phyloP scores from a whole-genome alignment of 2,329 filamentous ascomycete genomes.

The Apiospora hydei region DNA sequence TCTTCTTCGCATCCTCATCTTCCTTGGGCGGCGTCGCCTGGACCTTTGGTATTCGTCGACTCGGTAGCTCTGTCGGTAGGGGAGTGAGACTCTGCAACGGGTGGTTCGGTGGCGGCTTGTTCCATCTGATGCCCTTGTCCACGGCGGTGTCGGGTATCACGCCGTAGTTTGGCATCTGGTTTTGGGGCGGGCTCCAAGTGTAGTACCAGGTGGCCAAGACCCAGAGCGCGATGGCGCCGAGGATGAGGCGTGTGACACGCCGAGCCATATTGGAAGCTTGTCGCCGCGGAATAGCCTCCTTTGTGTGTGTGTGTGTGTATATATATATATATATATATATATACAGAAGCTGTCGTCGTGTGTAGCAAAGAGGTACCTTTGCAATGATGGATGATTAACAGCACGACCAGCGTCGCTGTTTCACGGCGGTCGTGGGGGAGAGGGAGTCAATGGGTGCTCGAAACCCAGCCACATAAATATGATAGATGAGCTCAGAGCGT shows the following conservation, averaged over 20 bases:
- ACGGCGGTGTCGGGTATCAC: conserved; percentile 29
- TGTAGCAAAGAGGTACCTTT: background rate
- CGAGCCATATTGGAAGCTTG: conserved; percentile 34
- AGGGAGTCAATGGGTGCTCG: background rate
- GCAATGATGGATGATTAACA: background rate
- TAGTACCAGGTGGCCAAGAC: conserved; percentile 43
- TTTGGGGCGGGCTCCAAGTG: conserved; percentile 33
- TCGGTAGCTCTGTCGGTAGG: conserved; percentile 47
- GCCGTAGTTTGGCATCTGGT: conserved; percentile 8
- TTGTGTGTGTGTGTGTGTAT: background rate
- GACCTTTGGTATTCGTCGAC: conserved; percentile 66
- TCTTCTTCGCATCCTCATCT: conserved; percentile 39
- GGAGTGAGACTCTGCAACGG: conserved; percentile 41
- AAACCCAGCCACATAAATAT: background rate
- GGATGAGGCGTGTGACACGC: conserved; percentile 40
- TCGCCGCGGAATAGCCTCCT: background rate
- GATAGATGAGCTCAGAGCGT: background rate
- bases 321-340: too few species aligned
- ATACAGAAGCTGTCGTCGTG: background rate
- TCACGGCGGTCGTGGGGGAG: conserved; percentile 1
- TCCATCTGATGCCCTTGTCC: conserved; percentile 36
- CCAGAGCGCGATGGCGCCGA: conserved; percentile 41
- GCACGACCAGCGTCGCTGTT: conserved; percentile 17
- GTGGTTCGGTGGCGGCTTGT: conserved; percentile 45
- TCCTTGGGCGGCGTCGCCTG: conserved; percentile 61